Base-by-base conservation (phyloP, 371 early-diverging fungal species). In the Mucor plumbeus region DNA sequence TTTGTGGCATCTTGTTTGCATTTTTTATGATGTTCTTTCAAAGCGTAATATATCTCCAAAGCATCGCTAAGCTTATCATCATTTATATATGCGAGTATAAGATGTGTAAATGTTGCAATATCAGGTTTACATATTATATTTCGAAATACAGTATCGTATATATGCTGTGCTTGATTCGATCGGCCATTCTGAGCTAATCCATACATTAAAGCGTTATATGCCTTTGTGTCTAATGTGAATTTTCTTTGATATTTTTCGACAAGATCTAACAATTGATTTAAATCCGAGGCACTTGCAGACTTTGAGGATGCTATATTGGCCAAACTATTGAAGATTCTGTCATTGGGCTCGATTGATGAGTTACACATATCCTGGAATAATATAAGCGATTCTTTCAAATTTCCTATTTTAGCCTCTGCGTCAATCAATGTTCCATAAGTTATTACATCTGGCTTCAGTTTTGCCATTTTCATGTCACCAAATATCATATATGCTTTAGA, bases 351-450 rank as follows among this genome's bases (percentile, higher is more conserved):
- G 4, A 83, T 69, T 0, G 39, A 55, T 1, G 70, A 68, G 33
- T 43, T 36, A 6, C 64, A 64, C 80, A 86, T 78, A 7, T 87
- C 77, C 7, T 78, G 50, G 34, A 81, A 84, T 7, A 81, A 58
- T 17, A 59, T 40, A 1, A 79, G 35, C 1, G 85, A 82, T 3
- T 60, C 69, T 6, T 75, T 76, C 4, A 77, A 17, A 55, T 77
- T 76, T 7, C 79, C 79, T 10, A 44, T 15, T 8, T 57, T 73
- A 0, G 70, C 65, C 50, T 85, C 76, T 1, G 79, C 83, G 39
- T 83, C 72, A 34, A 89, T 82, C 14, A 87, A 57, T 7, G 79
- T 86, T 19, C 84, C 86, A 67, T 79, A 88, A 0, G 90, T 89
- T 15, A 84, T 67, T 0, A 75, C 63, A 47, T 86, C 85, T 0